phyloP scores from a whole-genome alignment of 2,329 filamentous ascomycete genomes.

The Dendryphion nanum region DNA sequence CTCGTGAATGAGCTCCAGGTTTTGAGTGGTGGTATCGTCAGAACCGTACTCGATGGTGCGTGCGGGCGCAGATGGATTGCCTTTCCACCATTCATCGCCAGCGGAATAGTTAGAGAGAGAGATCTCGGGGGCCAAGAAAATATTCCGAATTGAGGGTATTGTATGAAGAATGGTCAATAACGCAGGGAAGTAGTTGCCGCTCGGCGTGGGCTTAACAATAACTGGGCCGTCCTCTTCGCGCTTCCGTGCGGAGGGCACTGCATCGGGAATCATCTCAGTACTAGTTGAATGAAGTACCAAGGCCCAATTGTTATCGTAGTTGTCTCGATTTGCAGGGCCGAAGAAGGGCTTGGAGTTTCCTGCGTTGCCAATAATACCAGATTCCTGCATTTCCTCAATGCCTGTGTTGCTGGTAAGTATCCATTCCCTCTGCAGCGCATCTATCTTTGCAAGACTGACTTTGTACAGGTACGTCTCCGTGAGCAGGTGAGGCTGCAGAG shows the following conservation, averaged over 20 bases:
- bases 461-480: slow-evolving; percentile 31
- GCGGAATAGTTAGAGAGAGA: slow-evolving; percentile 53
- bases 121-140: slow-evolving; percentile 51
- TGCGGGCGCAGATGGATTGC: slow-evolving; percentile 50
- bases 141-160: slow-evolving; percentile 59
- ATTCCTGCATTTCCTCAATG: slow-evolving; percentile 49
- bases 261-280: slow-evolving; percentile 56
- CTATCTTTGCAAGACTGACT: slow-evolving; percentile 21
- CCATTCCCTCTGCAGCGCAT: background rate
- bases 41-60: slow-evolving; percentile 49
- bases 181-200: slow-evolving; percentile 55
- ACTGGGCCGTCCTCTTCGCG: slow-evolving; percentile 51
- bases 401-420: slow-evolving; percentile 25
- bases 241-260: slow-evolving; percentile 50
- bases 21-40: slow-evolving; percentile 24
- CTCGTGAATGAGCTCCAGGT: slow-evolving; percentile 53
- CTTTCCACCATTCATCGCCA: slow-evolving; percentile 63
- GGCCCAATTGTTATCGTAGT: slow-evolving; percentile 59
- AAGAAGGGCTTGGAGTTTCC: slow-evolving; percentile 44
- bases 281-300: slow-evolving; percentile 51
- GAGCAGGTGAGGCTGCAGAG: slow-evolving; percentile 23
- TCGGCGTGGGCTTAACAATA: slow-evolving; percentile 57
- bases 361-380: slow-evolving; percentile 47
- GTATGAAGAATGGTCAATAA: slow-evolving; percentile 62
- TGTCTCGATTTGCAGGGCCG: slow-evolving; percentile 53